Percentiles rank a stretch among this genome's conserved stretches.
Conservation (phyloP, 306 rosid species). For the Benincasa hispida region DNA sequence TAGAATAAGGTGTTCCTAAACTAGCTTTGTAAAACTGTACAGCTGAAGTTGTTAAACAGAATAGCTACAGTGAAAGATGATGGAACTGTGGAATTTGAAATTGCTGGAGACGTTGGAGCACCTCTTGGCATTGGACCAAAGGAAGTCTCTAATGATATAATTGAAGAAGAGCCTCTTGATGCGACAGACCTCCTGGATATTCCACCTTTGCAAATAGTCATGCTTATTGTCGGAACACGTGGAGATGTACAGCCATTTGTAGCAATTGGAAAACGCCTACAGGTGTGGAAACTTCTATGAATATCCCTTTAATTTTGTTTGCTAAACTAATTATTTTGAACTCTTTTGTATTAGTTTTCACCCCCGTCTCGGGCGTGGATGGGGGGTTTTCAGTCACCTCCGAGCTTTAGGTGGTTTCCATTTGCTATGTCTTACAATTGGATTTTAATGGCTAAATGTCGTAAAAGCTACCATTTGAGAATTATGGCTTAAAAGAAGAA, state of each 20-base stretch:
- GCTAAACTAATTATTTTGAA: not conserved
- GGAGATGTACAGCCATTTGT: slow-evolving; percentile 98
- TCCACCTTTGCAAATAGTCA: slow-evolving; percentile 81
- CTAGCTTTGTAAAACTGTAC: slow-evolving; percentile 28
- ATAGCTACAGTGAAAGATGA: slow-evolving; percentile 89
- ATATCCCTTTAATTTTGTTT: not conserved
- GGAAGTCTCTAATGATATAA: slow-evolving; percentile 13
- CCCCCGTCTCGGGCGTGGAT: not conserved
- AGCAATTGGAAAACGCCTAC: slow-evolving; percentile 93
- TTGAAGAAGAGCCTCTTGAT: slow-evolving; percentile 47
- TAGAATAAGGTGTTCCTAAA: not conserved
- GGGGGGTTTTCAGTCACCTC: not conserved
- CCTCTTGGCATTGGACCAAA: slow-evolving; percentile 22
- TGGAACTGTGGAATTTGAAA: slow-evolving; percentile 91
- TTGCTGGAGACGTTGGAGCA: slow-evolving; percentile 66
- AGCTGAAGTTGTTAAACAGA: slow-evolving; percentile 80
- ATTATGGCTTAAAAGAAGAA: not conserved
- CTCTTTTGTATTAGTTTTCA: not conserved
- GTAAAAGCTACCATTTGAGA: not conserved
- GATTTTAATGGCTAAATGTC: not conserved
- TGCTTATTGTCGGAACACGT: slow-evolving; percentile 98
- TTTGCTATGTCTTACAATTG: not conserved
- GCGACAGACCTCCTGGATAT: slow-evolving; percentile 46
- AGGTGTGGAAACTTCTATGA: slow-evolving; percentile 29
- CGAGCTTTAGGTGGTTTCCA: not conserved